phyloP scores from a whole-genome alignment of 768 basidiomycete species.

The Tylopilus cervinicoccineus region DNA sequence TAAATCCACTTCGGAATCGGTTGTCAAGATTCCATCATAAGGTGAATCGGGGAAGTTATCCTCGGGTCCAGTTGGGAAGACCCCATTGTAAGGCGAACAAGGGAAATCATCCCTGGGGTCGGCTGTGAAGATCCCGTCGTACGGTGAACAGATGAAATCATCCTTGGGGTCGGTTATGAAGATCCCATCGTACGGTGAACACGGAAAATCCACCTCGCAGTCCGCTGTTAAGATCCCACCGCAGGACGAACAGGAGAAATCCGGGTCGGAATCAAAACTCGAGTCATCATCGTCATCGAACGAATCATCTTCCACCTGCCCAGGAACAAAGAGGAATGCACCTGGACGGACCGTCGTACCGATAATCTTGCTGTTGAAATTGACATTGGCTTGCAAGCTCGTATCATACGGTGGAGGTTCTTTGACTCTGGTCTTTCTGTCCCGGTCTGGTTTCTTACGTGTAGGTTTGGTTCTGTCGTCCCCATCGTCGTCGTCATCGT shows the following conservation, averaged over 20 bases:
- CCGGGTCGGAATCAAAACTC: neutral
- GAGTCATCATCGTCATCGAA: neutral
- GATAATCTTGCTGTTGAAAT: slow-evolving; percentile 14
- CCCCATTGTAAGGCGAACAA: neutral
- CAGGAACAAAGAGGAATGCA: slow-evolving; percentile 13
- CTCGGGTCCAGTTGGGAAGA: neutral
- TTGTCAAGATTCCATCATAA: neutral
- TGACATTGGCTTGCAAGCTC: neutral
- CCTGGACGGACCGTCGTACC: slow-evolving; percentile 7
- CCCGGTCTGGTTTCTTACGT: neutral
- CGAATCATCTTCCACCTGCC: neutral
- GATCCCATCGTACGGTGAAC: neutral
- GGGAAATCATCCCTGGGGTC: neutral
- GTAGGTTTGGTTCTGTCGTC: neutral
- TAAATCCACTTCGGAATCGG: neutral
- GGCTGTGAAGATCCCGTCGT: neutral
- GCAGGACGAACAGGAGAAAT: neutral
- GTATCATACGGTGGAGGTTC: slow-evolving; percentile 14
- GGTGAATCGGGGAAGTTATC: neutral
- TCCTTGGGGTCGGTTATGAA: neutral
- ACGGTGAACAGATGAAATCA: neutral
- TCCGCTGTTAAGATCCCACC: neutral
- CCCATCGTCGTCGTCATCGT: neutral
- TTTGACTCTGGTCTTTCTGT: neutral
- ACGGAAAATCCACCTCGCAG: neutral